A percentile compares a stretch with the other conserved stretches of the same genome.
Conservation (phyloP, 73 alveolate genomes). For the Loxodes magnus region DNA sequence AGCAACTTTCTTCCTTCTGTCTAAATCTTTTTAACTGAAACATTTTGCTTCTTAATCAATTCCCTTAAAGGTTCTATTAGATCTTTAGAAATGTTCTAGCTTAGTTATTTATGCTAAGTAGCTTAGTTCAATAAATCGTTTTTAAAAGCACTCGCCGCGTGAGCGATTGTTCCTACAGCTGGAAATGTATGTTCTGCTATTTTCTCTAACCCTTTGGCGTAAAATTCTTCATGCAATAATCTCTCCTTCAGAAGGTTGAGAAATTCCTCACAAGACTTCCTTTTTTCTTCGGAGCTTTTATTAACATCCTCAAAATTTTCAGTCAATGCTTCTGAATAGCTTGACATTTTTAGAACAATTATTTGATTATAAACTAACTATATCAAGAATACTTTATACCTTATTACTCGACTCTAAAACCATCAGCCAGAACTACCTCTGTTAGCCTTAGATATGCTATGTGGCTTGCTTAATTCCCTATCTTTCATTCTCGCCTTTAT, state of each 20-base stretch:
- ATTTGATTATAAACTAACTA: too few species aligned
- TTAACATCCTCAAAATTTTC: not conserved
- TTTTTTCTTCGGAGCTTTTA: not conserved
- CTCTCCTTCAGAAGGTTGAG: not conserved
- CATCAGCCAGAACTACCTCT: too few species aligned
- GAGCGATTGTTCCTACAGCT: not conserved
- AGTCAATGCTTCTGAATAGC: slow-evolving; percentile 13
- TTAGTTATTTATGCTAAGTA: not conserved
- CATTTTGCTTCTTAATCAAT: not conserved
- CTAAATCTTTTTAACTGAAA: not conserved
- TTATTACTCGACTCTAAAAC: too few species aligned
- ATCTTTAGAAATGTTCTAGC: not conserved
- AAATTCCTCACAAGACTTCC: not conserved
- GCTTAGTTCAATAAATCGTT: not conserved
- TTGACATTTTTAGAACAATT: too few species aligned
- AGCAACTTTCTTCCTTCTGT: slow-evolving; percentile 1
- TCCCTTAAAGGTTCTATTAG: slow-evolving; percentile 1
- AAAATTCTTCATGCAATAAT: not conserved
- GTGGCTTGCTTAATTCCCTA: too few species aligned
- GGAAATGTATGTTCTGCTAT: not conserved
- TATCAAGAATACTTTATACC: too few species aligned
- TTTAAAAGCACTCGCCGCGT: slow-evolving; percentile 2
- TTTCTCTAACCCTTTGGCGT: not conserved
- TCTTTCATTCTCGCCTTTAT: too few species aligned
- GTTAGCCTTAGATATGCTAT: too few species aligned